Evolutionary conservation across 2,329 filamentous ascomycete species (phyloP).

Genomic region (Rutstroemia sp.): DNA sequence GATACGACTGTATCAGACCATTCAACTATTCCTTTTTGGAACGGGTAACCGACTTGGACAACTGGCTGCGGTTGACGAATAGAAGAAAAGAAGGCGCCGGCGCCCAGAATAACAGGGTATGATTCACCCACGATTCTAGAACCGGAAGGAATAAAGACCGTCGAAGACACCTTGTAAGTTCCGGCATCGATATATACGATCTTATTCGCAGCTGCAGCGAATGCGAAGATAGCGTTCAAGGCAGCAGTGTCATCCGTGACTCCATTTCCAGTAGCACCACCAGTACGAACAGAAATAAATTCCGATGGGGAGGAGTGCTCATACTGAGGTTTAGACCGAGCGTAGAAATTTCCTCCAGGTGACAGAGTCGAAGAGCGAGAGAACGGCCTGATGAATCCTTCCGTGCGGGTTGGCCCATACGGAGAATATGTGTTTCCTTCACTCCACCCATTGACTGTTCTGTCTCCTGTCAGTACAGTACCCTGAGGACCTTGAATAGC

Average conservation of each 20-base stretch:
- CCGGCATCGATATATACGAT: constrained; percentile 52
- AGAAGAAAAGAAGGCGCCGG: constrained; percentile 38
- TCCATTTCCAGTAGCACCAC: constrained; percentile 43
- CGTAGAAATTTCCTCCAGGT: constrained; percentile 33
- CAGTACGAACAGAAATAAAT: constrained; percentile 38
- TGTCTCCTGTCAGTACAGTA: constrained; percentile 6
- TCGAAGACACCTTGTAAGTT: constrained; percentile 43
- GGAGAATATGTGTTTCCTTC: constrained; percentile 45
- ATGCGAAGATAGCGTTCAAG: constrained; percentile 48
- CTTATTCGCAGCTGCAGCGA: constrained; percentile 39
- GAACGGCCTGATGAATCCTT: constrained; percentile 36
- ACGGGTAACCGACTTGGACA: constrained; percentile 46
- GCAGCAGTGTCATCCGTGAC: constrained; percentile 51
- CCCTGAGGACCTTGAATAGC: constrained; percentile 31
- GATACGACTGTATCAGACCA: constrained; percentile 54
- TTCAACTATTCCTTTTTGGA: constrained; percentile 52
- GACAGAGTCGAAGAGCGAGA: background rate
- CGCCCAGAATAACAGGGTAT: constrained; percentile 35
- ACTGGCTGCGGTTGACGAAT: constrained; percentile 38
- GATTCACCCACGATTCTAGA: constrained; percentile 33
- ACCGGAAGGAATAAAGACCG: constrained; percentile 39
- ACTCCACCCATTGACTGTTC: constrained; percentile 3
- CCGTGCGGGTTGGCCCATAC: constrained; percentile 32
- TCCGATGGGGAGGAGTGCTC: constrained; percentile 30
- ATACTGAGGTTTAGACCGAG: constrained; percentile 49